These are phyloP conservation scores for Eremomyces bilateralis DNA, from an alignment of 495 filamentous ascomycete species.

Conservation along the genomic window DNA sequence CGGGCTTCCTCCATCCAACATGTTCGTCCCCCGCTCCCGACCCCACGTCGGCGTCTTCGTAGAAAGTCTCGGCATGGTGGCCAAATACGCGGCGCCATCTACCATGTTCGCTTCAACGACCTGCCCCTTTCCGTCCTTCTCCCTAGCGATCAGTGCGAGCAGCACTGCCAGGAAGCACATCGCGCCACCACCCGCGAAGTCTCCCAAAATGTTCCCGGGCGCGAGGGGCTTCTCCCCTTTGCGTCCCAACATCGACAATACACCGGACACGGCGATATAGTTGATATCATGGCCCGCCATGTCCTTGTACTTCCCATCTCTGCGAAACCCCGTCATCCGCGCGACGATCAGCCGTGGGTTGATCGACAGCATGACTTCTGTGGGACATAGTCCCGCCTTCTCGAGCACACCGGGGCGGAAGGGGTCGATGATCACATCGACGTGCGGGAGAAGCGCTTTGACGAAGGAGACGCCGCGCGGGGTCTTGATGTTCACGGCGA, in stretches of 20 bases:
- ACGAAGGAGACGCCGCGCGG: conserved; percentile 37
- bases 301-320: conserved; percentile 58
- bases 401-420: conserved; percentile 83
- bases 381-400: conserved; percentile 51
- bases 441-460: conserved; percentile 33
- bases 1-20: conserved; percentile 66
- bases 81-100: conserved; percentile 61
- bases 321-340: conserved; percentile 72
- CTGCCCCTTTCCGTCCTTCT: conserved; percentile 47
- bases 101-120: conserved; percentile 95
- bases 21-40: conserved; percentile 44
- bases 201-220: conserved; percentile 65
- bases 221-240: conserved; percentile 45
- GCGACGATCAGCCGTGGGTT: conserved; percentile 69
- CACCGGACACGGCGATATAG: conserved; percentile 76
- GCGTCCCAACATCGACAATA: conserved; percentile 52
- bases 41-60: conserved; percentile 36
- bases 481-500: conserved; percentile 57
- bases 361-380: conserved; percentile 30
- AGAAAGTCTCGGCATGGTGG: conserved; percentile 47
- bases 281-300: conserved; percentile 99
- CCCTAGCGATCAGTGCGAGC: conserved; percentile 33
- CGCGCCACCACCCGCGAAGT: conserved; percentile 83
- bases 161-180: conserved; percentile 47
- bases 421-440: conserved; percentile 78